Conservation (phyloP, 2,329 filamentous ascomycete species). For the Alternaria atra region DNA sequence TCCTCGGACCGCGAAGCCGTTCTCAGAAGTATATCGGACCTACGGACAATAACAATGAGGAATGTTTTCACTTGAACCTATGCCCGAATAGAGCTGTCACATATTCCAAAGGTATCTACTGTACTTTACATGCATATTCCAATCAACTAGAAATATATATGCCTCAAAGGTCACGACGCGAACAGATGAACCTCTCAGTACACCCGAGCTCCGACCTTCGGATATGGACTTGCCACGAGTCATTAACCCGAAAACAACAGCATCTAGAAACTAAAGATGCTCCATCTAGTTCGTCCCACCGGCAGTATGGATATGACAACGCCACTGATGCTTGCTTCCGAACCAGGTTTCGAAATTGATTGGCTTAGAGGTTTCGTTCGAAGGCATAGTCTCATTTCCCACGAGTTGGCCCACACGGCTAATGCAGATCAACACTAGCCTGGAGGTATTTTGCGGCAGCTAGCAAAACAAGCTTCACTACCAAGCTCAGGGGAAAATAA, state of each 20-base stretch:
- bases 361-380: not conserved
- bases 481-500: constrained; percentile 16
- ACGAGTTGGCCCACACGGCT: constrained; percentile 1
- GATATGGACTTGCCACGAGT: not conserved
- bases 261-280: not conserved
- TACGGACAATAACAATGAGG: not conserved
- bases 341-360: not conserved
- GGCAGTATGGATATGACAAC: constrained; percentile 1
- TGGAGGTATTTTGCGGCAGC: constrained; percentile 4
- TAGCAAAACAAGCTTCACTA: constrained; percentile 18
- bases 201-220: not conserved
- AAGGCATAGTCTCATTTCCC: constrained; percentile 9
- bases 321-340: not conserved
- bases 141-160: not conserved
- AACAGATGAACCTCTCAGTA: not conserved
- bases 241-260: not conserved
- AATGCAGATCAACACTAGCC: constrained; percentile 14
- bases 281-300: not conserved
- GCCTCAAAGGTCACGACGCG: not conserved
- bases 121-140: not conserved
- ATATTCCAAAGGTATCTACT: not conserved
- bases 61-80: not conserved
- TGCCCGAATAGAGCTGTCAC: not conserved
- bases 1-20: not conserved
- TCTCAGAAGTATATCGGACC: not conserved